Evolutionary conservation across 2,329 filamentous ascomycete genomes (phyloP).

Genomic region (Botrytis pseudocinerea): DNA sequence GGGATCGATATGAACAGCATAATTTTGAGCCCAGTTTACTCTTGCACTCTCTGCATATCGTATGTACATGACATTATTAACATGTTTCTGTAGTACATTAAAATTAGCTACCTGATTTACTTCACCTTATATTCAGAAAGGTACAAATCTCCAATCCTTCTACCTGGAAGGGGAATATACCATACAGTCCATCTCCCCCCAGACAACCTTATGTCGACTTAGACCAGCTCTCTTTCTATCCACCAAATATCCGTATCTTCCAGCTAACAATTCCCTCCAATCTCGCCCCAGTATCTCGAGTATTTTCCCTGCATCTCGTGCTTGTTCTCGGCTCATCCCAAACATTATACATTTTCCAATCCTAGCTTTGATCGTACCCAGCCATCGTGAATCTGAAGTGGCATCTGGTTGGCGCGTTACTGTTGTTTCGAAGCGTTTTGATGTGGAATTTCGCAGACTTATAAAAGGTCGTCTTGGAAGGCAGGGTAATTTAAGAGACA

Average conservation of each 20-base stretch:
- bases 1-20: conserved; percentile 63
- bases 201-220: conserved; percentile 67
- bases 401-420: neutral
- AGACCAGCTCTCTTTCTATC: conserved; percentile 61
- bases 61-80: conserved; percentile 85
- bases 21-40: conserved; percentile 74
- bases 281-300: conserved; percentile 60
- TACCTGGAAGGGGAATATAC: conserved; percentile 44
- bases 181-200: conserved; percentile 80
- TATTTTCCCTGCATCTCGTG: conserved; percentile 58
- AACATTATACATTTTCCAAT: conserved; percentile 76
- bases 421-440: neutral
- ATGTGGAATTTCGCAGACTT: neutral
- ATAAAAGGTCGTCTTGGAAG: neutral
- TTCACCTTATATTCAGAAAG: neutral
- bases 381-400: conserved; percentile 56
- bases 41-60: conserved; percentile 80
- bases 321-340: conserved; percentile 61
- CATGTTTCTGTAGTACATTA: conserved; percentile 59
- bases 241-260: conserved; percentile 74
- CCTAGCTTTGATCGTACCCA: conserved; percentile 64
- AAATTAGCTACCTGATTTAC: neutral
- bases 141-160: neutral
- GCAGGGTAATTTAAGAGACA: neutral
- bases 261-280: conserved; percentile 72